Evolutionary conservation across 2,329 filamentous ascomycete genomes (phyloP).

Genomic region (Metarhizium humberi): DNA sequence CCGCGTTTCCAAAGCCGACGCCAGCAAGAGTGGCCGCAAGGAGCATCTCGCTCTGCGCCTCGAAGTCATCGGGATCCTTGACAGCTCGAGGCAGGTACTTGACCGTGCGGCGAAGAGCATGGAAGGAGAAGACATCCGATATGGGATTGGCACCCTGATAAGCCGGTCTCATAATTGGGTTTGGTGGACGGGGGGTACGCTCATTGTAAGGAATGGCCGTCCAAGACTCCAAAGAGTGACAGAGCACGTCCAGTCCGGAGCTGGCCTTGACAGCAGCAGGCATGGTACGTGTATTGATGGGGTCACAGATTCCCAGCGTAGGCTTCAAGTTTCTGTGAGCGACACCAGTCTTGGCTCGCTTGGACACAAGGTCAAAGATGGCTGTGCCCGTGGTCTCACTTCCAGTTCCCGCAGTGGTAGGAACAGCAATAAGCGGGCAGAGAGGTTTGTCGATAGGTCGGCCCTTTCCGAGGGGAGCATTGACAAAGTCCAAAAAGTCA

Average conservation of each 20-base stretch:
- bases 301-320: constrained; percentile 76
- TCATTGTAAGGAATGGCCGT: constrained; percentile 93
- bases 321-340: constrained; percentile 94
- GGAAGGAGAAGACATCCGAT: constrained; percentile 90
- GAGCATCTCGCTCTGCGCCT: constrained; percentile 93
- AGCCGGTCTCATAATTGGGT: constrained; percentile 83
- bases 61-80: constrained; percentile 77
- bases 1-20: constrained; percentile 94
- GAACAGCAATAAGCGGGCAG: constrained; percentile 70
- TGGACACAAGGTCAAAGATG: constrained; percentile 89
- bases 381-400: constrained; percentile 96
- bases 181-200: constrained; percentile 71
- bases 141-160: constrained; percentile 98
- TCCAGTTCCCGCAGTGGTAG: constrained; percentile 76
- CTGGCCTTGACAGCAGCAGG: constrained; percentile 85
- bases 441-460: constrained; percentile 63
- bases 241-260: constrained; percentile 89
- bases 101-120: constrained; percentile 72
- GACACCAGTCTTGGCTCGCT: constrained; percentile 89
- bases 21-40: constrained; percentile 89
- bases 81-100: constrained; percentile 89
- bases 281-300: constrained; percentile 93
- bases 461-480: constrained; percentile 84
- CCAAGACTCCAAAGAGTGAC: constrained; percentile 93
- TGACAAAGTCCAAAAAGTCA: constrained; percentile 95